Base-by-base conservation (phyloP, 345 rosid species). In the Eucalyptus victrix region DNA sequence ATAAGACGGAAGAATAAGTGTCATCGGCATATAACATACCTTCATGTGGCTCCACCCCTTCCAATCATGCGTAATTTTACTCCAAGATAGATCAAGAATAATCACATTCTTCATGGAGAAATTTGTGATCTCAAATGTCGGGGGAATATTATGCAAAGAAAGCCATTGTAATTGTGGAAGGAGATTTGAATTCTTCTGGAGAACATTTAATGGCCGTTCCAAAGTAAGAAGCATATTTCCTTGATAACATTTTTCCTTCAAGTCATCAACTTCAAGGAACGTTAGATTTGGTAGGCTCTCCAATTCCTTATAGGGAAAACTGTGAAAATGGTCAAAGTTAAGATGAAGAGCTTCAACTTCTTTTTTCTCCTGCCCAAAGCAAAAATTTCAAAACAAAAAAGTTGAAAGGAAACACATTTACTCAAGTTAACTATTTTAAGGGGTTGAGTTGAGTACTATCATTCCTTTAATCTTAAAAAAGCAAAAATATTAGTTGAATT, bases 1-100 rank as follows among this genome's bases (percentile, higher is more conserved):
- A 56, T 56, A 0, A 56, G 12, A 56, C 0, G 3, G 5, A 56
- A 56, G 62, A 56, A 56, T 0, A 56, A 56, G 28, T 23, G 0
- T 56, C 1, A 1, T 56, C 28, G 19, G 24, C 51, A 87, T 28
- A 62, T 69, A 18, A 17, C 15, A 8, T 69, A 65, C 89, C 40
- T 88, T 32, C 34, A 49, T 45, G 4, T 65, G 65, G 53, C 7
- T 67, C 85, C 81, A 88, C 32, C 81, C 89, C 12, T 47, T 26
- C 86, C 89, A 88, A 30, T 88, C 23, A 60, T 88, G 34, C 0
- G 30, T 42, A 32, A 88, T 88, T 12, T 45, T 9, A 67, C 56
- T 44, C 40, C 4, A 0, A 9, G 23, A 62, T 11, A 88, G 86
- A 49, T 67, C 83, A 49, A 88, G 89, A 3, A 88, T 6, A 19